Evolutionary conservation across 1,284 basidiomycete genomes (phyloP), one percentile per base, ranked within the genome.

Genomic region (Wolfiporia cocos): DNA sequence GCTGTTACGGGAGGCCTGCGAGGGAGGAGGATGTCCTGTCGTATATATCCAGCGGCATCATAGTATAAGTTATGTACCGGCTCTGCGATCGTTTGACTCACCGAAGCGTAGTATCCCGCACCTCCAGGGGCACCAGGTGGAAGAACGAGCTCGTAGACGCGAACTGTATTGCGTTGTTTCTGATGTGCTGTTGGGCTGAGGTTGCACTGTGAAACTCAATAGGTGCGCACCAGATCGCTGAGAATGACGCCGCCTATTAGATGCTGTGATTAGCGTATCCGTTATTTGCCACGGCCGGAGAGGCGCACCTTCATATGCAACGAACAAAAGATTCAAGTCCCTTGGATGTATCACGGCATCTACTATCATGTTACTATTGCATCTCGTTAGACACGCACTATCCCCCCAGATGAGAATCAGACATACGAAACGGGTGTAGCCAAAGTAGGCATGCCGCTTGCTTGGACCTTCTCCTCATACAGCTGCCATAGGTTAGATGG

Each of bases 41-140:
- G 22, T 24, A 5, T 23, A 17, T 9, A 5, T 23, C 17, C 15
- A 37, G n/a, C 4, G 21, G 19, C 7, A 17, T 9, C 22, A n/a
- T 11, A 4, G 37, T 20, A 29, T 30, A 10, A 30, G 19, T 7
- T 15, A 20, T 30, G 5, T 9, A 15, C n/a, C 21, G 9, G 19
- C 7, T 30, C 10, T 12, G 24, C 29, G 28, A 31, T 5, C 17
- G 37, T 14, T 24, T 33, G 32, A 40, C 66, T 54, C 49, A 78
- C 81, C 34, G 63, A 61, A 42, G 64, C 57, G 14, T 64, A 58
- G 53, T 87, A 86, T 5, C 81, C 81, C n/a, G 68, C 65, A 3
- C 86, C 86, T 30, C 89, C 90, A 3, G 87, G 85, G 6, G 89
- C 86, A 23, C 90, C 89, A 5, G 88, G 85, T 12, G 81, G 78